These are phyloP conservation scores for Curvularia verruculosa DNA, from an alignment of 2,329 filamentous ascomycete genomes.

Conservation along the genomic window DNA sequence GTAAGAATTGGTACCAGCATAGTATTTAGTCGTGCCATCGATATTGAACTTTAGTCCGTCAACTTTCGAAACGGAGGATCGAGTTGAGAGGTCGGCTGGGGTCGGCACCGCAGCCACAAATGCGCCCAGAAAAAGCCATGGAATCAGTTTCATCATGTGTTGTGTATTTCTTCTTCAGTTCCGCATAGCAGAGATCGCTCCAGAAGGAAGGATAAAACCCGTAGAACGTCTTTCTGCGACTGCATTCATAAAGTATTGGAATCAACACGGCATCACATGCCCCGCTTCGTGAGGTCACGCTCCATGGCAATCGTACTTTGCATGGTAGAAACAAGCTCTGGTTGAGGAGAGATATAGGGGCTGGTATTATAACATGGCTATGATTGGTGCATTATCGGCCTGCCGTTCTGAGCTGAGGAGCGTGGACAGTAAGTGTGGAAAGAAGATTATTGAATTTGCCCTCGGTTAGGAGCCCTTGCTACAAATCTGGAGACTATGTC, in stretches of 20 bases:
- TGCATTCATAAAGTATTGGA: background rate
- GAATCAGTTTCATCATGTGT: conserved; percentile 31
- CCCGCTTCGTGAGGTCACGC: conserved; percentile 19
- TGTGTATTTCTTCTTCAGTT: background rate
- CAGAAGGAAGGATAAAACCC: no score
- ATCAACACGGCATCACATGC: conserved; percentile 2
- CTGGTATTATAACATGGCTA: conserved; percentile 7
- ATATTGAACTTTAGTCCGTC: conserved; percentile 45
- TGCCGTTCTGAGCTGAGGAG: background rate
- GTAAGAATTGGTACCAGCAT: conserved; percentile 62
- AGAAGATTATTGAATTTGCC: conserved; percentile 1
- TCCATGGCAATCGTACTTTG: background rate
- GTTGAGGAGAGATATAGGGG: conserved; percentile 17
- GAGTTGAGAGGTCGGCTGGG: conserved; percentile 16
- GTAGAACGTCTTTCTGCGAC: background rate
- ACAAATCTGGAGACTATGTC: conserved; percentile 1
- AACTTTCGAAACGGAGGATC: conserved; percentile 32
- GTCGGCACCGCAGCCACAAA: conserved; percentile 30
- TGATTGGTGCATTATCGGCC: conserved; percentile 9
- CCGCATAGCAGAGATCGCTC: background rate
- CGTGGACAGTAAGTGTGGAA: background rate
- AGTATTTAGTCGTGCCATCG: conserved; percentile 51
- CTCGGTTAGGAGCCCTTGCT: conserved; percentile 8
- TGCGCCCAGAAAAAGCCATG: conserved; percentile 26
- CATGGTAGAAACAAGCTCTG: conserved; percentile 5